Evolutionary conservation across 257 asterid species (phyloP), one percentile per base, ranked within the genome.

Genomic region (Plantago ovata): DNA sequence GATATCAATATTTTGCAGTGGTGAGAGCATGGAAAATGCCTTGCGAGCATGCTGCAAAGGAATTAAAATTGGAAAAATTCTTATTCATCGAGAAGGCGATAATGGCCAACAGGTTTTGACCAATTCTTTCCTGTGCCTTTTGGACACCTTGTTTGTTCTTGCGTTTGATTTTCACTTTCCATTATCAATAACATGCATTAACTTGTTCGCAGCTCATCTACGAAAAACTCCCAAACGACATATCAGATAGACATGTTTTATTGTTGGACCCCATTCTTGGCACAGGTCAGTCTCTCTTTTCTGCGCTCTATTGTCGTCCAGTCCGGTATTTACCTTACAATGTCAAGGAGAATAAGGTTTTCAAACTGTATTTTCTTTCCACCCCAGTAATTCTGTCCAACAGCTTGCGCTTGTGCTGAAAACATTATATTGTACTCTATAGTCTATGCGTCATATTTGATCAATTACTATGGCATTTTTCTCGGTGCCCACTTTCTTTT

Each of bases 31-130:
- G 94, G 94, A 85, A 63, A 85, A 93, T 66, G 98, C 98, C 32
- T 58, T 93, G 77, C 87, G 98, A 48, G 98, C 98, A 63, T 93
- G 98, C 58, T 93, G 98, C 74, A 93, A 93, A 72, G 98, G 98
- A 53, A 93, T 93, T 62, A 93, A 93, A 72, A 93, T 93, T 19
- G 98, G 98, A 63, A 93, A 93, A 81, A 93, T 93, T 75, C 89
- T 93, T 46, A 93, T 93, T 38, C 98, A 93, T 56, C 77, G 98
- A 68, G 96, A 93, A 66, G 98, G 98, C 16, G 98, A 89, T 61
- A 93, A 93, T 3, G 98, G 98, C 33, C 94, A 89, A 68, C 90
- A 93, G 85, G 98, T 86, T 55, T 32, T 75, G 53, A 19, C 13
- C 38, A 48, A 54, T 46, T 68, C 38, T 22, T 49, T 55, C 58